phyloP scores from a whole-genome alignment of 208 protist genomes.

The Wallacemonas rigidus region DNA sequence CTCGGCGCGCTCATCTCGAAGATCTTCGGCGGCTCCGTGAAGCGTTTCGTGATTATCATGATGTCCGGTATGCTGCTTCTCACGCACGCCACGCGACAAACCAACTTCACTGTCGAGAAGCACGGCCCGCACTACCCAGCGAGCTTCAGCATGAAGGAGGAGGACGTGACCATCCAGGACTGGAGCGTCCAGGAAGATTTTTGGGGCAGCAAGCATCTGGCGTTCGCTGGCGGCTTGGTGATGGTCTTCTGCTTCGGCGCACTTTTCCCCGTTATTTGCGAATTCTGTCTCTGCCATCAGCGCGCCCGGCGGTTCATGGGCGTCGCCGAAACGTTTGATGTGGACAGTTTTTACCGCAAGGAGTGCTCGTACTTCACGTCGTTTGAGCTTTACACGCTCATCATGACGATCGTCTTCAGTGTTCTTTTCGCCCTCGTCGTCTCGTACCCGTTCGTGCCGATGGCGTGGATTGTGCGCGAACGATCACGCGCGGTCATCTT shows the following conservation, averaged over 20 bases:
- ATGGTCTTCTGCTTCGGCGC: slow-evolving; percentile 67
- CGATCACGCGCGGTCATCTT: slow-evolving; percentile 43
- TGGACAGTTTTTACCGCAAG: slow-evolving; percentile 17
- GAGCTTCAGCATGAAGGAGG: slow-evolving; percentile 33
- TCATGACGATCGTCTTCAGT: slow-evolving; percentile 19
- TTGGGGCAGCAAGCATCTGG: slow-evolving; percentile 55
- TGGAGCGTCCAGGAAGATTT: slow-evolving; percentile 62
- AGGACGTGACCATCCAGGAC: slow-evolving; percentile 43
- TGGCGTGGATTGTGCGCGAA: slow-evolving; percentile 71
- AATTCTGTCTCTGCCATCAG: slow-evolving; percentile 54
- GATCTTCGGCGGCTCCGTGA: slow-evolving; percentile 32
- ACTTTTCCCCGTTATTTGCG: slow-evolving; percentile 66
- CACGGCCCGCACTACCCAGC: slow-evolving; percentile 50
- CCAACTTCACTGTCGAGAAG: slow-evolving; percentile 65
- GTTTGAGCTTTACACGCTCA: slow-evolving; percentile 48
- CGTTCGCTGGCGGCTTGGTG: slow-evolving; percentile 56
- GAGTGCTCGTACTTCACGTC: slow-evolving; percentile 38
- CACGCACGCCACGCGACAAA: slow-evolving; percentile 72
- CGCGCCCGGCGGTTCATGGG: slow-evolving; percentile 40
- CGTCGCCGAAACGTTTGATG: slow-evolving; percentile 26
- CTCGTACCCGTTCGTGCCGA: slow-evolving; percentile 79
- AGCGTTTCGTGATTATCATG: slow-evolving; percentile 38
- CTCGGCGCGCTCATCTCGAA: slow-evolving; percentile 21
- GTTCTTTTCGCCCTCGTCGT: slow-evolving; percentile 57
- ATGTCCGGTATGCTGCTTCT: slow-evolving; percentile 40